Evolutionary conservation across 148 eudicot species (phyloP).

Genomic region (Vaccinium myrtillus): DNA sequence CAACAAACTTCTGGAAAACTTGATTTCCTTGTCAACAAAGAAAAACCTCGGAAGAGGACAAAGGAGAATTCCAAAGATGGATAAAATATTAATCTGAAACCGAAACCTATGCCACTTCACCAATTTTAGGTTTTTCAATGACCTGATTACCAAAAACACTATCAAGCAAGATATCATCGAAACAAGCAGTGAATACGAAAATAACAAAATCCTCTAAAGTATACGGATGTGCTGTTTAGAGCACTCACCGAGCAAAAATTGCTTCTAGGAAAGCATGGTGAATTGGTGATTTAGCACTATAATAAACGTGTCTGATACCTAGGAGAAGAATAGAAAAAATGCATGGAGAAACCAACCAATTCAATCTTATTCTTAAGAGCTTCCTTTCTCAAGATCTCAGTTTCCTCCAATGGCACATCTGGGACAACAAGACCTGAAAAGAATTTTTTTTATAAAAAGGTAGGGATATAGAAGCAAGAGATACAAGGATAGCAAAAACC

Average conservation of each 20-base stretch:
- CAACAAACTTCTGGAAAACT: not conserved
- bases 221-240: not conserved
- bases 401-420: conserved; percentile 96
- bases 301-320: not conserved
- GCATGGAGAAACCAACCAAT: conserved; percentile 48
- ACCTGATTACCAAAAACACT: not conserved
- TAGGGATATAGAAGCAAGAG: not conserved
- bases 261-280: not conserved
- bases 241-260: not conserved
- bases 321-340: conserved; percentile 5
- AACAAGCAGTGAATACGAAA: not conserved
- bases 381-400: conserved; percentile 69
- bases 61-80: not conserved
- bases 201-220: not conserved
- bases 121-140: not conserved
- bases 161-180: not conserved
- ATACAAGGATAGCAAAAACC: not conserved
- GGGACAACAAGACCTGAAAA: conserved; percentile 90
- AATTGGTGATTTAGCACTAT: not conserved
- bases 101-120: not conserved
- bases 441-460: conserved; percentile 5
- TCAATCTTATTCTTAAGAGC: conserved; percentile 71
- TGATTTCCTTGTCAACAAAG: conserved; percentile 1
- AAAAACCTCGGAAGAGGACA: not conserved
- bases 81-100: not conserved